Evolutionary conservation across 306 rosid species (phyloP).

Genomic region (Prunus kanzakura): DNA sequence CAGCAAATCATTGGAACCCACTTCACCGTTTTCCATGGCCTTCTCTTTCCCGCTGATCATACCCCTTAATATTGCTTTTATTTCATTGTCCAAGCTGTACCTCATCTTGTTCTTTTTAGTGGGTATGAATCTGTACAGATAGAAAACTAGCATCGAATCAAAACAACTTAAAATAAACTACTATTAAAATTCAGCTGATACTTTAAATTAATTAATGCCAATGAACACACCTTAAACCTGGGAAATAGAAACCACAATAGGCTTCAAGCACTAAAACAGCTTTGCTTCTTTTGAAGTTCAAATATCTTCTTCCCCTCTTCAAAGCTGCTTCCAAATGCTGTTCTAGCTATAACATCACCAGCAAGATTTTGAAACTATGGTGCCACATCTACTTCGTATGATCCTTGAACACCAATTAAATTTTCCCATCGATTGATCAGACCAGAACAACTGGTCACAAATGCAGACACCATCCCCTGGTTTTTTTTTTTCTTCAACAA

Average conservation of each 20-base stretch:
- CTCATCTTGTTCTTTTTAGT: constrained; percentile 39
- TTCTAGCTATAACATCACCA: constrained; percentile 39
- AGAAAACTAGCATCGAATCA: background rate
- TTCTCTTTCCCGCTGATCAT: too few species aligned
- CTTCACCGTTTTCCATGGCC: too few species aligned
- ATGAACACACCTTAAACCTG: constrained; percentile 37
- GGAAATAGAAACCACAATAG: constrained; percentile 30
- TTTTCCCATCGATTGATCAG: constrained; percentile 34
- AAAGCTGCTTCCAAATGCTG: constrained; percentile 45
- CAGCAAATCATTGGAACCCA: too few species aligned
- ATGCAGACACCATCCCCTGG: constrained; percentile 43
- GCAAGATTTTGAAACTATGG: constrained; percentile 28
- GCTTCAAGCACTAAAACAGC: constrained; percentile 35
- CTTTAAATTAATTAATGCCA: background rate
- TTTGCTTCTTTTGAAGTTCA: constrained; percentile 40
- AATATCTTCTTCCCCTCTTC: constrained; percentile 46
- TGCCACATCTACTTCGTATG: constrained; percentile 39
- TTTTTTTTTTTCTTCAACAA: background rate
- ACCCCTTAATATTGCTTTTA: constrained; percentile 21
- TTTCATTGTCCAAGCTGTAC: constrained; percentile 32
- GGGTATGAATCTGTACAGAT: constrained; percentile 30
- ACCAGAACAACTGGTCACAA: constrained; percentile 34
- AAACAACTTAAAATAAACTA: background rate
- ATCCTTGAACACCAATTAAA: constrained; percentile 18
- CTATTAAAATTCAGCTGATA: too few species aligned